phyloP scores from a whole-genome alignment of 176 grass and related monocot species.

The Areca catechu region DNA sequence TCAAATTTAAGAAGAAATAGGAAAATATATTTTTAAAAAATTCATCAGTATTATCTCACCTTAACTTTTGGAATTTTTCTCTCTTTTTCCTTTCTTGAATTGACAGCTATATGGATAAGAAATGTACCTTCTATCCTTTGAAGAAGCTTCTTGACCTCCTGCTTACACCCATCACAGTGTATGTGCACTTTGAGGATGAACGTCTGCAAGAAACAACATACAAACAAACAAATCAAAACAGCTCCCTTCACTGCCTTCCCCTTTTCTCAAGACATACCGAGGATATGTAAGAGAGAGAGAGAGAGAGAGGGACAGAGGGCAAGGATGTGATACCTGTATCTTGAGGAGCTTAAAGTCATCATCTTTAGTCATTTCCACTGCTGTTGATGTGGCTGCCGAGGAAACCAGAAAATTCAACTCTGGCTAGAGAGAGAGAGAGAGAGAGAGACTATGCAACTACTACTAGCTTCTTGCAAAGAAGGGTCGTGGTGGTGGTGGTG shows the following conservation, averaged over 20 bases:
- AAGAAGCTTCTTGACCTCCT: conserved; percentile 93
- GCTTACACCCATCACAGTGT: conserved; percentile 98
- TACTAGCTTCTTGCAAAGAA: conserved; percentile 10
- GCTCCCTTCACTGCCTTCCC: too few species aligned
- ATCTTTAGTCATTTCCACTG: conserved; percentile 65
- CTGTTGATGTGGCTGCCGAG: conserved; percentile 24
- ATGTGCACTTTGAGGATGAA: conserved; percentile 89
- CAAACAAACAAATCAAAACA: not conserved
- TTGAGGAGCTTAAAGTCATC: conserved; percentile 98
- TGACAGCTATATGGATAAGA: not conserved
- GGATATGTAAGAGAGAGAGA: conserved; percentile 1
- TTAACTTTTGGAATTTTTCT: too few species aligned
- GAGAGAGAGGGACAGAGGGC: not conserved
- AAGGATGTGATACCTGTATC: conserved; percentile 56
- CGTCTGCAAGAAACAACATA: conserved; percentile 49
- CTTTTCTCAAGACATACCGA: conserved; percentile 9
- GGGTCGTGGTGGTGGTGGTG: conserved; percentile 14
- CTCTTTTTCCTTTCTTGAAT: too few species aligned
- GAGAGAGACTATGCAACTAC: not conserved
- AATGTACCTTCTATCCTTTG: conserved; percentile 86
- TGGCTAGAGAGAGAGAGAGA: not conserved
- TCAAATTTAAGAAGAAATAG: too few species aligned
- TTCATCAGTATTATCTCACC: not conserved
- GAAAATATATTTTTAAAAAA: not conserved
- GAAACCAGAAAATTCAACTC: not conserved